These are phyloP conservation scores for Coprinopsis marcescibilis DNA, from an alignment of 768 basidiomycete genomes.

Conservation along the genomic window DNA sequence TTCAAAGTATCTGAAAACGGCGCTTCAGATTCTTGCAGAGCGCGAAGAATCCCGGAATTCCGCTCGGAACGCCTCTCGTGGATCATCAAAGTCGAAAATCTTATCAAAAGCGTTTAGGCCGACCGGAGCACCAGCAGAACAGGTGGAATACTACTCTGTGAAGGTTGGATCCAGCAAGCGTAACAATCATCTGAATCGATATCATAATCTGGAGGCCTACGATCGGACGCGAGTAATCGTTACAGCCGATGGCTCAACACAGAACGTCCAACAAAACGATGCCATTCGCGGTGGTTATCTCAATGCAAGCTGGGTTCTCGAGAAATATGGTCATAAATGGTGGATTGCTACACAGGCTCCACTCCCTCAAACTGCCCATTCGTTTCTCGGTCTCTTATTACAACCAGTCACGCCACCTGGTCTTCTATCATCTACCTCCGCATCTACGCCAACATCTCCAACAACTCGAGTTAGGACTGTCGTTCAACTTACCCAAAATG, in stretches of 20 bases:
- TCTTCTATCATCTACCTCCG: background rate
- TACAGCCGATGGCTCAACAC: constrained; percentile 16
- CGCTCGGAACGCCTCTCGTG: constrained; percentile 24
- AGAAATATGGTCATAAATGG: constrained; percentile 64
- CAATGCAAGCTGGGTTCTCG: constrained; percentile 84
- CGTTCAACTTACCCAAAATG: constrained; percentile 72
- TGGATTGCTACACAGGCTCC: constrained; percentile 90
- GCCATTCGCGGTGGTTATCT: constrained; percentile 55
- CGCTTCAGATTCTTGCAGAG: constrained; percentile 28
- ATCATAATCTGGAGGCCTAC: constrained; percentile 69
- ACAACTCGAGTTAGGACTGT: constrained; percentile 59
- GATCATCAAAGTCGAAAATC: background rate
- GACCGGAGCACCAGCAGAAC: constrained; percentile 4
- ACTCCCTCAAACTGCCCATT: constrained; percentile 58
- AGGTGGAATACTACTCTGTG: constrained; percentile 51
- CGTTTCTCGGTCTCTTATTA: constrained; percentile 69
- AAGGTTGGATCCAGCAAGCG: constrained; percentile 38
- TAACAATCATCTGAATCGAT: constrained; percentile 57
- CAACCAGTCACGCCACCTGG: constrained; percentile 33
- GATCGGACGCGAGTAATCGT: constrained; percentile 75
- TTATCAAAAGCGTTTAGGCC: background rate
- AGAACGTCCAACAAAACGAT: constrained; percentile 1
- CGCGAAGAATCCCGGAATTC: constrained; percentile 30
- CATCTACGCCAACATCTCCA: constrained; percentile 8
- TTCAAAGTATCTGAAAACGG: constrained; percentile 19